Percentiles rank a stretch among this genome's conserved stretches.
Conservation (phyloP, 164 flowering plant genomes). For the Chloranthus sessilifolius region DNA sequence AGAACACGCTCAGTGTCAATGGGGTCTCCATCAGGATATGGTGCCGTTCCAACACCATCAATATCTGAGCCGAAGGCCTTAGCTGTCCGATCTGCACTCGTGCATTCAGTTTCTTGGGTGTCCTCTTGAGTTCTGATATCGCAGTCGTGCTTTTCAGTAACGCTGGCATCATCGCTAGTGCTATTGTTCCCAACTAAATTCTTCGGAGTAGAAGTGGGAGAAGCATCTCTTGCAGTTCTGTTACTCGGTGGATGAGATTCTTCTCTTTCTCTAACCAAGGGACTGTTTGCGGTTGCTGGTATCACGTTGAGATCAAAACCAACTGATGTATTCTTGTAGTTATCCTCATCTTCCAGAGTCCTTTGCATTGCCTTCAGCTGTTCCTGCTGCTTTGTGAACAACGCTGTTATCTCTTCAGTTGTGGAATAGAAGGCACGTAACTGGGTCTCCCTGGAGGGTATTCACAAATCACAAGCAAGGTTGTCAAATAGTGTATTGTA, state of each 20-base stretch:
- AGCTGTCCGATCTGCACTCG: constrained; percentile 38
- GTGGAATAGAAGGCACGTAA: constrained; percentile 96
- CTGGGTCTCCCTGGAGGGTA: constrained; percentile 83
- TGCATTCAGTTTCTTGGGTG: constrained; percentile 77
- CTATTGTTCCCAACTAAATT: constrained; percentile 20
- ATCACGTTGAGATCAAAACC: constrained; percentile 46
- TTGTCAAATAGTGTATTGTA: no score
- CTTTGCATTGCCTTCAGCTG: constrained; percentile 94
- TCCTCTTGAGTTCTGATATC: constrained; percentile 48
- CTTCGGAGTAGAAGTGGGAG: constrained; percentile 46
- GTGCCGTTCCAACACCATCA: constrained; percentile 54
- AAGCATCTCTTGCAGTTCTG: constrained; percentile 36
- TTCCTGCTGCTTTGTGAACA: constrained; percentile 89
- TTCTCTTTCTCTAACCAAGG: constrained; percentile 17
- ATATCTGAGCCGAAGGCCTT: constrained; percentile 83
- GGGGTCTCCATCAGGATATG: constrained; percentile 40
- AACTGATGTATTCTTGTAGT: constrained; percentile 57
- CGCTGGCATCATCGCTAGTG: constrained; percentile 60
- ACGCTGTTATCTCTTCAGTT: constrained; percentile 76
- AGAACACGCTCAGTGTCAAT: constrained; percentile 57
- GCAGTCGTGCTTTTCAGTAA: constrained; percentile 84
- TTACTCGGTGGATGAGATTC: constrained; percentile 16
- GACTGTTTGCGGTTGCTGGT: constrained; percentile 16
- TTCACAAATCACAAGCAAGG: neutral
- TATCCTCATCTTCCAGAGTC: constrained; percentile 93